phyloP scores from a whole-genome alignment of 2,329 filamentous ascomycete genomes.

The Neonectria punicea region DNA sequence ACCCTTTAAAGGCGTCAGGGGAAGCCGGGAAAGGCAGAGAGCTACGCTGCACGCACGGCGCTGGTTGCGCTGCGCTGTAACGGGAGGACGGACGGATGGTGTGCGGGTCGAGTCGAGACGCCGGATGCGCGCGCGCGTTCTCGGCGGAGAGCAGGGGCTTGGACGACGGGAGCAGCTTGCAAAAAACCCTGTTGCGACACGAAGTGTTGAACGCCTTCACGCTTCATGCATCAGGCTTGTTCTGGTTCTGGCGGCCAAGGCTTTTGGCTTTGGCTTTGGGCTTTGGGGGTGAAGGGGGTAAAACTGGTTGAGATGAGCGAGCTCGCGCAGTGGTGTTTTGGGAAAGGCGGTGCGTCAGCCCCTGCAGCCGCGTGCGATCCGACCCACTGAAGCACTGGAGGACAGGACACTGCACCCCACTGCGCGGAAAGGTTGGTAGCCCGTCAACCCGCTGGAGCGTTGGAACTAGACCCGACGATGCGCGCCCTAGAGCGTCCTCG shows the following conservation, averaged over 20 bases:
- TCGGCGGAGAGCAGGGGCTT: not conserved
- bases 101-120: not conserved
- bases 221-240: conserved; percentile 5
- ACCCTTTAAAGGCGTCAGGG: conserved; percentile 31
- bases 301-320: conserved; percentile 25
- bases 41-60: conserved; percentile 3
- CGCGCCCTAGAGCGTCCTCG: not conserved
- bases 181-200: not conserved
- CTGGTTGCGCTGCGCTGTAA: conserved; percentile 5
- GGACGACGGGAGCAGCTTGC: not conserved
- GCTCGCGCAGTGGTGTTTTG: conserved; percentile 21
- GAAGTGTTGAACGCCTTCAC: not conserved
- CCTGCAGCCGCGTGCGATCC: conserved; percentile 23
- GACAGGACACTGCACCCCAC: not conserved
- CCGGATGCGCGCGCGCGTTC: not conserved
- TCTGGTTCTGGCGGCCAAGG: conserved; percentile 1
- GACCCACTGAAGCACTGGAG: conserved; percentile 7
- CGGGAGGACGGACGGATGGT: not conserved
- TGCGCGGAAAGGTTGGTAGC: not conserved
- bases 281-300: conserved; percentile 17
- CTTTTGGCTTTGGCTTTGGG: not conserved
- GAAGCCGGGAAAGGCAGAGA: not conserved
- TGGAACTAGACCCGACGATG: not conserved
- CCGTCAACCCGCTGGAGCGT: not conserved
- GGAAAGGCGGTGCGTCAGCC: conserved; percentile 23